Evolutionary conservation across 176 grass and related monocot species (phyloP), one percentile per base, ranked within the genome.

Genomic region (Oryza coarctata): DNA sequence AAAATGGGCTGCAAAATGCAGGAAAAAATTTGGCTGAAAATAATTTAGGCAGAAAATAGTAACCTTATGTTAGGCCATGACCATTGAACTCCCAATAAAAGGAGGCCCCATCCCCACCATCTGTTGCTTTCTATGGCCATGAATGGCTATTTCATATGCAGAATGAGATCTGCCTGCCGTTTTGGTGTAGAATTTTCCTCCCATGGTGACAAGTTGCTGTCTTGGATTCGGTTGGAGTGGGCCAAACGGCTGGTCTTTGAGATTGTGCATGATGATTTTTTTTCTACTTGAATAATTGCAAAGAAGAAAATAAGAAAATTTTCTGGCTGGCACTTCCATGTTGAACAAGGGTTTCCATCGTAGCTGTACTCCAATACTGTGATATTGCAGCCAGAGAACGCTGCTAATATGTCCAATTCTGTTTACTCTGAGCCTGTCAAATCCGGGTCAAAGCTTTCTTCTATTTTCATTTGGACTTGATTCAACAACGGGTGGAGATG

Each of bases 11-110:
- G 40, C 81, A 25, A 81, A 70, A 55, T 76, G 41, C 12, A 38
- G 78, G 74, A 63, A 38, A 5, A 40, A 74, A 58, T 36, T 65
- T 4, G 22, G 43, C 33, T 15, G 69, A 6, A 69, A 52, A 13
- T 28, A 27, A 30, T 65, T 14, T 3, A 27, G 15, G 50, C 75
- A 10, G 70, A 88, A 65, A 33, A 81, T 73, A 78, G 80, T 63
- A 63, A 78, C 68, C 20, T 25, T 60, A 60, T 60, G 68, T 74
- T 86, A 77, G 58, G 65, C 63, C 72, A 63, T 81, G 50, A n/a
- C 81, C 12, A 75, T 26, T 75, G 75, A 81, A 76, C 50, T 45
- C 58, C n/a, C 50, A 66, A 61, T 71, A 41, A 44, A 58, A 65
- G 79, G 62, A 86, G 62, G 15, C 9, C 31, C 64, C 60, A 30